Base-by-base conservation (phyloP, 2,329 filamentous ascomycete genomes). In the Ophiostoma populinum region DNA sequence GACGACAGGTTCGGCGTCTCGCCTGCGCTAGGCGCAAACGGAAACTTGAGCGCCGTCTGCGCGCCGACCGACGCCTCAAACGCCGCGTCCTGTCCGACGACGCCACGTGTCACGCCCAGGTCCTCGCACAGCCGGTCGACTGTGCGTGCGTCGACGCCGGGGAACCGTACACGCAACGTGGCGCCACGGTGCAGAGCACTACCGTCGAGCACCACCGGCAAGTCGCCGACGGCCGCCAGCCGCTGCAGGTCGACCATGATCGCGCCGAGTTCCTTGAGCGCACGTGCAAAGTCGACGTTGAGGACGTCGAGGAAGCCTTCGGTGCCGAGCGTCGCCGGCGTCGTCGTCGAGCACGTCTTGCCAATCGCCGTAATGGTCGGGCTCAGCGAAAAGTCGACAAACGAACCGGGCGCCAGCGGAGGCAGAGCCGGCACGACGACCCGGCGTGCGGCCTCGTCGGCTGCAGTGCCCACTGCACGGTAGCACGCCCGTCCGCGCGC, bases 121-220 rank as follows among this genome's bases (percentile, higher is more conserved):
- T 98, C 90, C 31, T 82, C 73, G 51, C 86, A 94, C 1, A 98
- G 65, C 3, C 66, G 63, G 50, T 92, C 82, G 0, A 93, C 79
- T 0, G 80, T 81, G 12, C 76, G 70, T 1, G 74, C 74, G 48
- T 95, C 87, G 42, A 90, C 86, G 3, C 90, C 90, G 0, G 86
- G 85, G 49, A 98, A 95, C 20, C 85, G 77, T 2, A 95, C 74
- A 22, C 85, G 74, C 4, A 94, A 58, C 0, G 70, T 67, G 5
- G 71, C 71, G 22, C 67, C 61, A 9, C 19, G 24, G 69, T 66
- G 45, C 8, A 19, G 6, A 6, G 9, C 10, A 11, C 15, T 28
- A 3, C 16, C 15, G 25, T 82, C 71, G 35, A 93, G 65, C 0
- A 71, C 65, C 22, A 95, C 71, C 0, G 87, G 85, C 15, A 98